A percentile compares a stretch with the other conserved stretches of the same genome.
phyloP scores from a whole-genome alignment of 345 rosid genomes.

The Odontarrhena argentea region DNA sequence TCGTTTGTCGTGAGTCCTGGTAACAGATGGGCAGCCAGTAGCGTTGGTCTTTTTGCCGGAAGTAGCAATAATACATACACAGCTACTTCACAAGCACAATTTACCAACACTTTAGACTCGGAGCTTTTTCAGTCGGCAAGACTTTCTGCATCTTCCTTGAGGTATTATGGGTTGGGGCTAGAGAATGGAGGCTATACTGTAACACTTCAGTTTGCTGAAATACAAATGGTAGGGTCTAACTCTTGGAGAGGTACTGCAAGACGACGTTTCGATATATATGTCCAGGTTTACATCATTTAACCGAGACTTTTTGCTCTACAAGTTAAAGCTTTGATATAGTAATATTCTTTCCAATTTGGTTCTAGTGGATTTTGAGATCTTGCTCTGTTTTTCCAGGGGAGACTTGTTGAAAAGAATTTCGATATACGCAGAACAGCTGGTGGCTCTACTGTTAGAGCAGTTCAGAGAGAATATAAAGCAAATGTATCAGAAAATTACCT shows the following conservation, averaged over 20 bases:
- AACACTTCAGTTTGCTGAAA: constrained; percentile 54
- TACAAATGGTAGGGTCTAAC: constrained; percentile 33
- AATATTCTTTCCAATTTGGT: neutral
- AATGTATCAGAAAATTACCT: constrained; percentile 36
- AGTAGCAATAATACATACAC: constrained; percentile 34
- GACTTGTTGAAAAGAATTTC: constrained; percentile 48
- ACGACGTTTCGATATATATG: constrained; percentile 49
- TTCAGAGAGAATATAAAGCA: constrained; percentile 20
- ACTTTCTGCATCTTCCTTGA: constrained; percentile 38
- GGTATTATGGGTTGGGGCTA: constrained; percentile 40
- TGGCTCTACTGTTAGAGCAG: constrained; percentile 40
- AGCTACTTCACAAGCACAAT: constrained; percentile 33
- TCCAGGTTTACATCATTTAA: constrained; percentile 41
- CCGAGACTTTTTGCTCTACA: neutral
- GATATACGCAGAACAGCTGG: constrained; percentile 47
- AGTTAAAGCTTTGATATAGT: neutral
- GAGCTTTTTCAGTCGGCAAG: constrained; percentile 45
- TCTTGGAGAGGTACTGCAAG: constrained; percentile 51
- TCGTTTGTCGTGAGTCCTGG: constrained; percentile 47
- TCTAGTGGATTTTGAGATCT: constrained; percentile 11
- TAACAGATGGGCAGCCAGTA: constrained; percentile 57
- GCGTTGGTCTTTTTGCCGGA: constrained; percentile 46
- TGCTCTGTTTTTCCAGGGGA: constrained; percentile 32
- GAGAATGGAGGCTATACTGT: constrained; percentile 43
- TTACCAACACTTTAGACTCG: constrained; percentile 39